phyloP scores from a whole-genome alignment of 768 basidiomycete genomes.

The Myochromella boudieri region DNA sequence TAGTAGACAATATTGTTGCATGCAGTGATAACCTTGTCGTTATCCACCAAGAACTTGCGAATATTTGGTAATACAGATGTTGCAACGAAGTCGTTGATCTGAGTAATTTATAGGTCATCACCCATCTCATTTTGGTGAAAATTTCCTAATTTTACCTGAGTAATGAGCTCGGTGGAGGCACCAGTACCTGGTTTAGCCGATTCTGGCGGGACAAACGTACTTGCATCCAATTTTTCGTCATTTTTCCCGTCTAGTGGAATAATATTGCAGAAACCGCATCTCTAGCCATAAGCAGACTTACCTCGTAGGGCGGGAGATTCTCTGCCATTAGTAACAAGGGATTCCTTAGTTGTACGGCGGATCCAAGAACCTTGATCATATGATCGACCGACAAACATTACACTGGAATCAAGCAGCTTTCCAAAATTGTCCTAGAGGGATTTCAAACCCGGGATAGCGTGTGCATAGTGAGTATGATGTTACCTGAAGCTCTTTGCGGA shows the following conservation, averaged over 20 bases:
- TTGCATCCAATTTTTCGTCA: conserved; percentile 62
- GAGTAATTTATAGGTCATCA: conserved; percentile 9
- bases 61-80: conserved; percentile 68
- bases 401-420: conserved; percentile 80
- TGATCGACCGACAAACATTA: conserved; percentile 70
- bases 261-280: not conserved
- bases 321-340: conserved; percentile 60
- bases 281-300: conserved; percentile 9
- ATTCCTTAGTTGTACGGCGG: conserved; percentile 64
- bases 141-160: conserved; percentile 37
- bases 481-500: conserved; percentile 89
- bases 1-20: conserved; percentile 87
- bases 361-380: conserved; percentile 82
- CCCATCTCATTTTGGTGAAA: not conserved
- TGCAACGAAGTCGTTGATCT: conserved; percentile 78
- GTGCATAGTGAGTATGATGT: too few species aligned
- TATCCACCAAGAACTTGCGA: conserved; percentile 78
- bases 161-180: conserved; percentile 41
- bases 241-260: conserved; percentile 36
- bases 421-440: conserved; percentile 70
- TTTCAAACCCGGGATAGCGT: not conserved
- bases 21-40: conserved; percentile 76
- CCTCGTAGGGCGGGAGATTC: conserved; percentile 63
- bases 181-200: conserved; percentile 27
- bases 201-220: conserved; percentile 37